These are phyloP conservation scores for Pistacia atlantica DNA, from an alignment of 345 rosid species.

Conservation along the genomic window DNA sequence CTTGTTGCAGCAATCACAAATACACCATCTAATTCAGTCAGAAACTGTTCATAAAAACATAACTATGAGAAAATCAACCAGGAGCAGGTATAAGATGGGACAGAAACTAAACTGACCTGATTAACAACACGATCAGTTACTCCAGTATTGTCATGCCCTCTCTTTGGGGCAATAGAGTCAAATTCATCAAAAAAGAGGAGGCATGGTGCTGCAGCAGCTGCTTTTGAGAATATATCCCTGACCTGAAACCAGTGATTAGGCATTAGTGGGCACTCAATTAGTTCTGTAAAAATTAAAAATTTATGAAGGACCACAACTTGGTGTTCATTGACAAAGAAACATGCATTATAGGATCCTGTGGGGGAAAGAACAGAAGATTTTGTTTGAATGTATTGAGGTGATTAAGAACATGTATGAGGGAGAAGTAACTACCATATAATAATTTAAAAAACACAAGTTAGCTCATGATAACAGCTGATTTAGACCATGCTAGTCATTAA, in stretches of 20 bases:
- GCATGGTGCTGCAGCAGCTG: conserved; percentile 97
- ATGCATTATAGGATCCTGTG: too few relatives aligned
- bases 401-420: too few relatives aligned
- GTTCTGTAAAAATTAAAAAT: too few relatives aligned
- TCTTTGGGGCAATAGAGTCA: conserved; percentile 96
- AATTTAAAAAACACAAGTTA: too few relatives aligned
- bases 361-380: too few relatives aligned
- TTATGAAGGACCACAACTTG: too few relatives aligned
- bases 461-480: too few relatives aligned
- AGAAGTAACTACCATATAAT: too few relatives aligned
- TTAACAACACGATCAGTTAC: conserved; percentile 98
- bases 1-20: conserved; percentile 93
- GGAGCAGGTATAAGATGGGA: conserved; percentile 6
- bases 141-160: conserved; percentile 98
- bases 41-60: conserved; percentile 49
- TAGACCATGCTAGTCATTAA: too few relatives aligned
- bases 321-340: too few relatives aligned
- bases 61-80: conserved; percentile 22
- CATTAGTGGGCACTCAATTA: background rate
- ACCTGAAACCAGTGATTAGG: conserved; percentile 51
- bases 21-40: conserved; percentile 92
- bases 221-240: conserved; percentile 91
- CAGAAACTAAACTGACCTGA: conserved; percentile 59
- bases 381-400: too few relatives aligned
- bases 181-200: too few relatives aligned